Conservation (phyloP, 495 filamentous ascomycete genomes). For the Aspergillus baeticus region DNA sequence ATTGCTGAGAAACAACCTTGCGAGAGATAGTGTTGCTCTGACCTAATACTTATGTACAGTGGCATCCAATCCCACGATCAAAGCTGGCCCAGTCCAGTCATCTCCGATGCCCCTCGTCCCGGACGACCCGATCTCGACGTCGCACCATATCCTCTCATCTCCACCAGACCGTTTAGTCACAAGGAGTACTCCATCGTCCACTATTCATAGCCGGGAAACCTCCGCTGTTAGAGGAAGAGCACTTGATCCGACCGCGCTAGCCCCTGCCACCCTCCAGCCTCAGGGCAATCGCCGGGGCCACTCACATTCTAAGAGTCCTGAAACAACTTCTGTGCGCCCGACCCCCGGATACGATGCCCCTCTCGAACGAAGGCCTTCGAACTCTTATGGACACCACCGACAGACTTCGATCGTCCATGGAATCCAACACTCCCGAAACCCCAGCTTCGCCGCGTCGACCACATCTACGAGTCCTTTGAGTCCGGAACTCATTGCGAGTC, state of each 20-base stretch:
- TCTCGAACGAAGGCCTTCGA: constrained; percentile 69
- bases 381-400: constrained; percentile 82
- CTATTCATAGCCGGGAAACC: constrained; percentile 48
- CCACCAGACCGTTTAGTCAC: constrained; percentile 41
- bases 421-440: constrained; percentile 88
- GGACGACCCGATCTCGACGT: constrained; percentile 40
- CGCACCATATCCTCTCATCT: constrained; percentile 43
- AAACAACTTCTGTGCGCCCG: constrained; percentile 38
- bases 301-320: constrained; percentile 57
- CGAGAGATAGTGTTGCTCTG: constrained; percentile 2
- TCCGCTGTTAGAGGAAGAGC: constrained; percentile 45
- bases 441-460: constrained; percentile 63
- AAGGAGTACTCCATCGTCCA: constrained; percentile 49
- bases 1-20: not conserved
- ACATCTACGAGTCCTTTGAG: constrained; percentile 75
- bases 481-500: constrained; percentile 77
- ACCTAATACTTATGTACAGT: constrained; percentile 24
- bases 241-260: constrained; percentile 37
- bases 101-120: constrained; percentile 45
- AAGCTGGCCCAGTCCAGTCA: constrained; percentile 42
- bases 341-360: constrained; percentile 47
- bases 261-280: constrained; percentile 43
- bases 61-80: constrained; percentile 41
- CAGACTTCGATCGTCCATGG: constrained; percentile 95
- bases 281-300: constrained; percentile 42